Evolutionary conservation across 441 rosid genomes (phyloP), one percentile per base, ranked within the genome.

Genomic region (Croton laevigatus): DNA sequence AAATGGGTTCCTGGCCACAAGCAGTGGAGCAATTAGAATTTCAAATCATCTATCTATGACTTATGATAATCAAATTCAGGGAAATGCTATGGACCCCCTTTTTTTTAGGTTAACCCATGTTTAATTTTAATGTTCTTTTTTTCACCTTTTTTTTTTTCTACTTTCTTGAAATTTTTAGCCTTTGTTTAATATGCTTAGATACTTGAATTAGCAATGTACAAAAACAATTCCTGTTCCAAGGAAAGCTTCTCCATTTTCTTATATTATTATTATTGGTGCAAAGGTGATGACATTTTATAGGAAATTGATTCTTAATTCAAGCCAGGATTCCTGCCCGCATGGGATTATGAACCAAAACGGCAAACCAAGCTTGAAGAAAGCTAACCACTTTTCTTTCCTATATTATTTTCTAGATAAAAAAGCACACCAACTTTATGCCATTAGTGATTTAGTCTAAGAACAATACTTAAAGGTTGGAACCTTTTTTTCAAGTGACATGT

Each of bases 1-100:
- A 86, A 83, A 75, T 86, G 93, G 93, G 76, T 68, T 61, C 85
- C 88, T 59, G 87, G 86, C 32, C 89, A 79, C 64, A 85, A 80
- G 81, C 88, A 82, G 54, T 87, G 87, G 91, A 10, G 61, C 72
- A 71, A 36, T 42, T 55, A 74, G 55, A 76, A 80, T 53, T 81
- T 79, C 14, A 52, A 37, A 52, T 40, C 10, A 40, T 40, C 7
- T 40, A 40, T 27, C 32, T 27, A 64, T 51, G 55, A 51, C 55
- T 27, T 27, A 27, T n/a, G 44, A n/a, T 51, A 8, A 17, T 19
- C n/a, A 14, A 57, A 45, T 65, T 75, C 64, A 73, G 76, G 78
- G 68, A 81, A 83, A 82, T 71, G 71, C 79, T 73, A 65, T 74
- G 40, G 78, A 71, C 77, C 68, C 74, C 32, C 32, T 71, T 9